Conservation (phyloP, 345 rosid species). For the Euphorbia pulcherrima region DNA sequence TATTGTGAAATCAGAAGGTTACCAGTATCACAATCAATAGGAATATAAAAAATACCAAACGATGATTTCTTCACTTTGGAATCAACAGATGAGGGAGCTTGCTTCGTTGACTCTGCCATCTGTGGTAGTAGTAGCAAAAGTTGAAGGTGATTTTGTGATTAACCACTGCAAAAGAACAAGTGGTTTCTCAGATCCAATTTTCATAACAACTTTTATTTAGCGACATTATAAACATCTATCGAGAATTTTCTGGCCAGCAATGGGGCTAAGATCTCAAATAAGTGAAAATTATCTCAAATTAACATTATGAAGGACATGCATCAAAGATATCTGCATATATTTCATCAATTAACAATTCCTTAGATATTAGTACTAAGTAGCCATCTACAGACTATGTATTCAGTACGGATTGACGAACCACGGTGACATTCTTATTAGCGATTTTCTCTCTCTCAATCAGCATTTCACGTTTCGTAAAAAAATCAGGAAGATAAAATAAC, state of each 20-base stretch:
- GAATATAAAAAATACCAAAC: constrained; percentile 19
- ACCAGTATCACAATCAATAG: background rate
- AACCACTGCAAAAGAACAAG: constrained; percentile 4
- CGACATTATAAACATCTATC: background rate
- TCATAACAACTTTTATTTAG: background rate
- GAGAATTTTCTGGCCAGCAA: background rate
- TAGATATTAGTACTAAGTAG: background rate
- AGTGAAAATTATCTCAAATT: background rate
- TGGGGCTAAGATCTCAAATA: background rate
- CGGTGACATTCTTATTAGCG: background rate
- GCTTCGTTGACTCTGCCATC: constrained; percentile 24
- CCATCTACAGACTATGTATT: background rate
- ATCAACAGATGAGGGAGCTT: constrained; percentile 5
- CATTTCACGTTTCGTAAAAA: background rate
- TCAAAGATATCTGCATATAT: background rate
- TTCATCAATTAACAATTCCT: background rate
- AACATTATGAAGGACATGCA: background rate
- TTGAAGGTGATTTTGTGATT: background rate
- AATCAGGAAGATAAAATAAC: background rate
- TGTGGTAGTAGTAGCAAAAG: background rate
- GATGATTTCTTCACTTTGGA: constrained; percentile 24
- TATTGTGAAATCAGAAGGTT: background rate
- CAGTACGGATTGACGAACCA: background rate
- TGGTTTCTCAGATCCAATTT: background rate
- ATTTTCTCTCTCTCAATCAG: background rate